Conservation (phyloP, 1,284 basidiomycete genomes). For the Austroboletus sp. region DNA sequence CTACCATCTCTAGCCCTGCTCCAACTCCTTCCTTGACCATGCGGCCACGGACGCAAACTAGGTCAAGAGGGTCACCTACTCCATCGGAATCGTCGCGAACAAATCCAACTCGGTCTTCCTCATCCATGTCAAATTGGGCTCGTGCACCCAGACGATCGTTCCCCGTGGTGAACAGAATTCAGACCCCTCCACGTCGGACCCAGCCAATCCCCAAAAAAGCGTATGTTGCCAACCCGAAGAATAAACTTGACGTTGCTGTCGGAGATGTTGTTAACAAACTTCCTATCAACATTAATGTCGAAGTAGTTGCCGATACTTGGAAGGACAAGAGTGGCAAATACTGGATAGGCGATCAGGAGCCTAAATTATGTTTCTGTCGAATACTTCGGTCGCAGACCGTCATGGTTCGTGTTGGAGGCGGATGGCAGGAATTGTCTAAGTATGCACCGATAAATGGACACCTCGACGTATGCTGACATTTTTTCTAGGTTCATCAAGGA, state of each 20-base stretch:
- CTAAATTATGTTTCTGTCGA: conserved; percentile 85
- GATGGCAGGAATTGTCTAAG: conserved; percentile 89
- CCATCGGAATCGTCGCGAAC: conserved; percentile 45
- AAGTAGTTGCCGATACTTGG: conserved; percentile 78
- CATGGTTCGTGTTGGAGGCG: conserved; percentile 91
- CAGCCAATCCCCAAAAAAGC: conserved; percentile 45
- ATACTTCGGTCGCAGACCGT: conserved; percentile 88
- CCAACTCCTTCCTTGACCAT: conserved; percentile 33
- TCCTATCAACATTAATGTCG: conserved; percentile 77
- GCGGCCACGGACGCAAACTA: conserved; percentile 40
- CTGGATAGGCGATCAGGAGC: conserved; percentile 86
- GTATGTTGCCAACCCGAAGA: conserved; percentile 81
- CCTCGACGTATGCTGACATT: conserved; percentile 5
- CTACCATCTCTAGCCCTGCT: conserved; percentile 34
- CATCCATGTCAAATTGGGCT: conserved; percentile 57
- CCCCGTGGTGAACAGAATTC: conserved; percentile 36
- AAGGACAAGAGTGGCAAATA: conserved; percentile 89
- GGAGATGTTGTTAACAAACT: conserved; percentile 85
- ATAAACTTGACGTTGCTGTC: conserved; percentile 86
- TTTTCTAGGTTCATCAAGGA: conserved; percentile 69
- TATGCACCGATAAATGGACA: conserved; percentile 35
- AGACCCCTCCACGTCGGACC: conserved; percentile 42
- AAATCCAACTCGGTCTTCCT: conserved; percentile 38
- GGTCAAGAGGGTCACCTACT: conserved; percentile 51
- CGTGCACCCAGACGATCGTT: conserved; percentile 60